Evolutionary conservation across 1,284 basidiomycete species (phyloP).

Genomic region (Malassezia slooffiae): DNA sequence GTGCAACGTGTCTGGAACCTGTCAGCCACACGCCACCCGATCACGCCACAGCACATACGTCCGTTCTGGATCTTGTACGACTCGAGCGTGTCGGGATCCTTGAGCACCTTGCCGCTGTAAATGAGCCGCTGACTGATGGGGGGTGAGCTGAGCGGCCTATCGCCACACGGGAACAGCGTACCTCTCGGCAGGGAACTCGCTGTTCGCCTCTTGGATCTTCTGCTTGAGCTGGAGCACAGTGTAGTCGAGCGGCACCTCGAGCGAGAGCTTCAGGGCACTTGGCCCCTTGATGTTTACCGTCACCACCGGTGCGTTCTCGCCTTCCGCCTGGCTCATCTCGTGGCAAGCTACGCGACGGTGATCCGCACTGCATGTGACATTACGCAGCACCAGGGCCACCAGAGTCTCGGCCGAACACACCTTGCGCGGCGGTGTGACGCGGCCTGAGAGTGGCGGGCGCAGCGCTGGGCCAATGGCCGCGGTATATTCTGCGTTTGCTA

Average conservation of each 20-base stretch:
- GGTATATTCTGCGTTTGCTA: too few relatives aligned
- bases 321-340: too few relatives aligned
- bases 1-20: conserved; percentile 30
- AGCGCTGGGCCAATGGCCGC: too few relatives aligned
- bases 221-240: conserved; percentile 40
- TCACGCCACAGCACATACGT: conserved; percentile 10
- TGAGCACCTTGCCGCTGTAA: conserved; percentile 43
- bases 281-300: conserved; percentile 43
- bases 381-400: too few relatives aligned
- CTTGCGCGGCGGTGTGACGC: too few relatives aligned
- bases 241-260: conserved; percentile 25
- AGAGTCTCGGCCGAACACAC: too few relatives aligned
- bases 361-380: too few relatives aligned
- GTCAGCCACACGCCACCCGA: neutral
- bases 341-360: too few relatives aligned
- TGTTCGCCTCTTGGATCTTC: conserved; percentile 28
- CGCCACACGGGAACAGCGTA: too few relatives aligned
- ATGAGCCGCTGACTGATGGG: conserved; percentile 31
- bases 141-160: too few relatives aligned
- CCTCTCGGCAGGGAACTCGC: conserved; percentile 37
- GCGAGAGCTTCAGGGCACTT: conserved; percentile 33
- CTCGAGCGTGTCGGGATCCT: conserved; percentile 33
- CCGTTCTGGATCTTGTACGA: conserved; percentile 40
- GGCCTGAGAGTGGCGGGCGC: too few relatives aligned
- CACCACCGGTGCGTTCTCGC: conserved; percentile 21